Evolutionary conservation across 1,284 basidiomycete genomes (phyloP), one percentile per base, ranked within the genome.

Genomic region (Pyrrhoderma noxium): DNA sequence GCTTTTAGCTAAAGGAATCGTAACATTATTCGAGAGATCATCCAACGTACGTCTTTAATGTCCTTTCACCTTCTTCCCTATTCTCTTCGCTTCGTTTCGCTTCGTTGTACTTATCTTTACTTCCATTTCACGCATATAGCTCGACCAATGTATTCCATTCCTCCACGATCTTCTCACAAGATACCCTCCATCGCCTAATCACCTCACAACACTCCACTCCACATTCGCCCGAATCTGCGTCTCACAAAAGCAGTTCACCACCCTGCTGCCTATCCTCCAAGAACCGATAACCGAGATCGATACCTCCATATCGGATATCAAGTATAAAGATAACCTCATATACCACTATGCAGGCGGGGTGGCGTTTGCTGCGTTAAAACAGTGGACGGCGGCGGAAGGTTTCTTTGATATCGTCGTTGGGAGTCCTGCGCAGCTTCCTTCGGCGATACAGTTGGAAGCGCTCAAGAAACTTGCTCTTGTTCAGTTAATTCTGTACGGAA

Each of bases 371-470:
- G 76, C 76, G 1, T 68, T 85, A 39, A 80, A 79, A 57, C 69
- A 70, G 14, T 89, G 81, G 77, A 59, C 68, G 2, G 73, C 79
- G 13, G 85, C 89, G 0, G 77, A 80, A 51, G 83, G 87, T 49
- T 82, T 77, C 57, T 83, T 90, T 49, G 88, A 91, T 65, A 82
- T 85, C 31, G 85, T 81, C 55, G 79, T 86, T 31, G 80, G 79
- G 34, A 78, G 82, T 40, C 91, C 91, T 0, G 80, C 81, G 0
- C 70, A 75, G 1, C 72, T 71, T 1, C 76, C 81, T 0, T 76
- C 80, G 1, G 80, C 83, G 2, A 72, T 93, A 4, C 91, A 94
- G 63, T 65, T 91, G 58, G 90, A 93, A 60, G 90, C 90, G 0
- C 71, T 85, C 62, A 93, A 93, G 72, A 91, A 92, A 67, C 68